phyloP scores from a whole-genome alignment of 2,329 filamentous ascomycete species.

The Apiospora arundinis region DNA sequence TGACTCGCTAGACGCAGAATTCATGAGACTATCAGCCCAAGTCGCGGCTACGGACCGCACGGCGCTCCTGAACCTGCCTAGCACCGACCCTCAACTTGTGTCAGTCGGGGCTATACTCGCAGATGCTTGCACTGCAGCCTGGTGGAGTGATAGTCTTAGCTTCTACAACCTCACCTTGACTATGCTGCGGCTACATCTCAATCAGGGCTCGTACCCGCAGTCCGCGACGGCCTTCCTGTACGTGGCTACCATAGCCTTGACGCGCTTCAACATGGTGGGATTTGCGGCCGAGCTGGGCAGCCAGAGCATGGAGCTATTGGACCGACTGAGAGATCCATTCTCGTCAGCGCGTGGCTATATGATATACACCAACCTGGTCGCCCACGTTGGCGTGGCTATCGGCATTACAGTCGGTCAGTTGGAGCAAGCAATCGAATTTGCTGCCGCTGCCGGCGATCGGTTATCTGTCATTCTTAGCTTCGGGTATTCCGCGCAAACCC shows the following conservation, averaged over 20 bases:
- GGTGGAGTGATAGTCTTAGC: constrained; percentile 75
- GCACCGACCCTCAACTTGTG: constrained; percentile 60
- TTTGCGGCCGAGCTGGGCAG: constrained; percentile 70
- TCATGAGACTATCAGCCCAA: constrained; percentile 65
- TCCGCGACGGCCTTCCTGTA: constrained; percentile 73
- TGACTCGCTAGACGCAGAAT: constrained; percentile 79
- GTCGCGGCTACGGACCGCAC: constrained; percentile 63
- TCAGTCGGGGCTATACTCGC: constrained; percentile 74
- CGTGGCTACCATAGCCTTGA: constrained; percentile 69
- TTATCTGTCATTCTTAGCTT: constrained; percentile 75
- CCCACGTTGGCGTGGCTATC: constrained; percentile 72
- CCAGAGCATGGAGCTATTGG: constrained; percentile 68
- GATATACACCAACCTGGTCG: constrained; percentile 72
- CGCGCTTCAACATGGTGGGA: constrained; percentile 73
- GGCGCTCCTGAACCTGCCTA: constrained; percentile 50
- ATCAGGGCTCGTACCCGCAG: constrained; percentile 70
- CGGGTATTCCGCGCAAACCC: constrained; percentile 69
- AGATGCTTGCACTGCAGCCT: constrained; percentile 73
- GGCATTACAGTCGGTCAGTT: constrained; percentile 63
- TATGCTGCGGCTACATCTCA: constrained; percentile 71
- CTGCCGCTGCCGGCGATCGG: constrained; percentile 71
- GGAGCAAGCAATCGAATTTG: constrained; percentile 70
- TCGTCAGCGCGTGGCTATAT: constrained; percentile 73
- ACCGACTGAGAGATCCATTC: constrained; percentile 67
- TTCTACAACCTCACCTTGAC: constrained; percentile 75